These are phyloP conservation scores for Penicillium sp. DNA, from an alignment of 2,329 filamentous ascomycete species.

Conservation along the genomic window DNA sequence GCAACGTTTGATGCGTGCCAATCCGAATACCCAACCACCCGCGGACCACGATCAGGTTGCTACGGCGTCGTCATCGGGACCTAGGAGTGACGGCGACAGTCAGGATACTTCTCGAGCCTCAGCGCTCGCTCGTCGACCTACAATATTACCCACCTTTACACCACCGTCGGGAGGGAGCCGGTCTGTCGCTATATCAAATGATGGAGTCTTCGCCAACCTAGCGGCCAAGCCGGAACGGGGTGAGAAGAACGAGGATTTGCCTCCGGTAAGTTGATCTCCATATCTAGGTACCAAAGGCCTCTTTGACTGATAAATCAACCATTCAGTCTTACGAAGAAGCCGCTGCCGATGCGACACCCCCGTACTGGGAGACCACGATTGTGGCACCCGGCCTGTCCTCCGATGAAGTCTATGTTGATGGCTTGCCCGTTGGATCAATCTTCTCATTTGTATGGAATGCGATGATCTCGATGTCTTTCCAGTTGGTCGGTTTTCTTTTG, in stretches of 20 bases:
- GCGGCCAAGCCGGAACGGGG: constrained; percentile 85
- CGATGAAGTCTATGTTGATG: constrained; percentile 96
- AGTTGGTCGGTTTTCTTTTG: constrained; percentile 94
- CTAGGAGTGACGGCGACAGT: constrained; percentile 18
- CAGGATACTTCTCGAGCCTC: constrained; percentile 23
- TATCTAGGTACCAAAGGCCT: background rate
- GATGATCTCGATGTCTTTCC: constrained; percentile 97
- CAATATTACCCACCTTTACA: constrained; percentile 58
- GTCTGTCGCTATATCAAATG: constrained; percentile 77
- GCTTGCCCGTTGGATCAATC: constrained; percentile 85
- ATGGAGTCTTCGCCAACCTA: constrained; percentile 95
- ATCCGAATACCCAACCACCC: constrained; percentile 39
- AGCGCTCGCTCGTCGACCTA: constrained; percentile 53
- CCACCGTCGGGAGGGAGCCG: constrained; percentile 44
- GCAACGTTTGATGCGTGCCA: constrained; percentile 80
- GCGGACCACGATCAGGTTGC: constrained; percentile 33
- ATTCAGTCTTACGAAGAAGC: constrained; percentile 94
- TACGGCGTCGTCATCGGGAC: constrained; percentile 34
- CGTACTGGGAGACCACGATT: constrained; percentile 99
- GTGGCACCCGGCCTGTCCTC: constrained; percentile 88
- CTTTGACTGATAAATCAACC: constrained; percentile 13
- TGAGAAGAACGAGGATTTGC: constrained; percentile 84
- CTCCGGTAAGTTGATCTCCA: constrained; percentile 70
- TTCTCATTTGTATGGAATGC: constrained; percentile 78
- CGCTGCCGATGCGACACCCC: constrained; percentile 90